phyloP scores from a whole-genome alignment of 2,329 filamentous ascomycete species.

The Paradendryphiella salina region DNA sequence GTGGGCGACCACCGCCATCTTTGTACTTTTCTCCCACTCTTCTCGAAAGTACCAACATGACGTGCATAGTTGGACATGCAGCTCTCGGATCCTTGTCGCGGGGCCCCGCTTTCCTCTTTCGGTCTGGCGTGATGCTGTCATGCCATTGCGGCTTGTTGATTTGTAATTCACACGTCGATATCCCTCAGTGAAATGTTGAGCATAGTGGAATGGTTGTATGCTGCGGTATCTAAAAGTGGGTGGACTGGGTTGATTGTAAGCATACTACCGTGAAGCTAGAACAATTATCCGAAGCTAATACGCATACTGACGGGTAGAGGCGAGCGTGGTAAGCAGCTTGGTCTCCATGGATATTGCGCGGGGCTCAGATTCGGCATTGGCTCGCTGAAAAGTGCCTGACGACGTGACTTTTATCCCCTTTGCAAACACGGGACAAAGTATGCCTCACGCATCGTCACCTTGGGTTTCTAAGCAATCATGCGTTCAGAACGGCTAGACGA shows the following conservation, averaged over 20 bases:
- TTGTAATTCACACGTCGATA: constrained; percentile 25
- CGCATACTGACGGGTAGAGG: constrained; percentile 11
- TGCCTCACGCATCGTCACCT: background rate
- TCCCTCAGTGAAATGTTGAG: background rate
- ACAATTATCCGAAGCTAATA: background rate
- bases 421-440: background rate
- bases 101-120: constrained; percentile 25
- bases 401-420: background rate
- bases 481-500: background rate
- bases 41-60: constrained; percentile 24
- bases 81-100: constrained; percentile 12
- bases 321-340: constrained; percentile 3
- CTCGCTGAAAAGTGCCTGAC: background rate
- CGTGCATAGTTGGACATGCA: constrained; percentile 14
- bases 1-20: constrained; percentile 11
- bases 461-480: too few relatives aligned
- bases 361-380: too few relatives aligned
- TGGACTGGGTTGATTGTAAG: background rate
- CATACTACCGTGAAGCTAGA: background rate
- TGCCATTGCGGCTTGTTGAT: constrained; percentile 16
- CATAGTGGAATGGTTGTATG: background rate
- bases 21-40: constrained; percentile 33
- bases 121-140: constrained; percentile 5
- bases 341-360: background rate
- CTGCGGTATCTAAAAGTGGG: background rate